A percentile compares a stretch with the other conserved stretches of the same genome.
Conservation (phyloP, 345 rosid genomes). For the Gynandropsis gynandra region DNA sequence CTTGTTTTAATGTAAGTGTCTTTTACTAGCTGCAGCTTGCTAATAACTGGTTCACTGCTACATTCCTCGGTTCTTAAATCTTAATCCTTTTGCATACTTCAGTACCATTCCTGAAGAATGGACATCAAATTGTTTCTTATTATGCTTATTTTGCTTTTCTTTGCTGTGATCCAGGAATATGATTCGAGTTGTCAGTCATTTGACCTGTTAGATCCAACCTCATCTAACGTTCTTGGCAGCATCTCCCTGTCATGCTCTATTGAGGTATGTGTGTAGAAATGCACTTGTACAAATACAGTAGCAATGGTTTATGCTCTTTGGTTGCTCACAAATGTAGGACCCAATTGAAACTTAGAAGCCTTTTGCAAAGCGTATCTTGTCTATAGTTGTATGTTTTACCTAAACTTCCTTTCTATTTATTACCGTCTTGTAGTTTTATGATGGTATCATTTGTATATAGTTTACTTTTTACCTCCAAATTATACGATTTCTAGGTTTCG, state of each 20-base stretch:
- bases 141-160: neutral
- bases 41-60: too few species aligned
- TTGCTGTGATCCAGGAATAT: slow-evolving; percentile 32
- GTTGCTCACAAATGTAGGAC: slow-evolving; percentile 20
- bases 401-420: neutral
- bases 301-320: slow-evolving; percentile 17
- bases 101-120: too few species aligned
- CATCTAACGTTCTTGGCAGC: slow-evolving; percentile 57
- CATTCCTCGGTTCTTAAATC: too few species aligned
- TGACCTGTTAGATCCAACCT: slow-evolving; percentile 72
- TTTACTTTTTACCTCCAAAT: neutral
- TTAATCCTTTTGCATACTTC: too few species aligned
- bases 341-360: too few species aligned
- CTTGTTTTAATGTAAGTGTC: too few species aligned
- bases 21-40: too few species aligned
- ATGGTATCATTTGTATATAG: neutral
- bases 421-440: neutral
- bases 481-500: too few species aligned
- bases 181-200: too few species aligned
- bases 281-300: slow-evolving; percentile 3
- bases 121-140: neutral
- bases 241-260: slow-evolving; percentile 72
- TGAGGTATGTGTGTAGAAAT: too few species aligned
- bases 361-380: too few species aligned
- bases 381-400: slow-evolving; percentile 56